A percentile compares a stretch with the other conserved stretches of the same genome.
phyloP scores from a whole-genome alignment of 495 filamentous ascomycete genomes.

The Xylaria nigripes region DNA sequence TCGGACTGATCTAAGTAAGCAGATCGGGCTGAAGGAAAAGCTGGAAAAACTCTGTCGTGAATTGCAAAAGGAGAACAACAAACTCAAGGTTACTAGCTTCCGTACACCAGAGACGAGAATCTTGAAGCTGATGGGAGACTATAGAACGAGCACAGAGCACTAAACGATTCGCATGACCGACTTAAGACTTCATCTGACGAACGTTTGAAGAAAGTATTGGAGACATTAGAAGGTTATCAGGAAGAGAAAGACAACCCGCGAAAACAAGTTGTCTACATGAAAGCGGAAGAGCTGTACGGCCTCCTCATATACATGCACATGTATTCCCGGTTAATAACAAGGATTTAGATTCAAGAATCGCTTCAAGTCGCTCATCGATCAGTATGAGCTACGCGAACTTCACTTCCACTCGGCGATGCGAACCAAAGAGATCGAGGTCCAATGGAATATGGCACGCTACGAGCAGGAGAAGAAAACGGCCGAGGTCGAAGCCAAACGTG shows the following conservation, averaged over 20 bases:
- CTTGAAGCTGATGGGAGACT: conserved; percentile 24
- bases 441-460: conserved; percentile 74
- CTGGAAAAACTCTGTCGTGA: conserved; percentile 91
- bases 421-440: conserved; percentile 93
- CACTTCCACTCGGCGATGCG: conserved; percentile 85
- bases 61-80: conserved; percentile 91
- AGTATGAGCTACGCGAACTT: conserved; percentile 88
- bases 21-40: conserved; percentile 81
- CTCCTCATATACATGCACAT: not conserved
- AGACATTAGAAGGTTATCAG: conserved; percentile 69
- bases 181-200: conserved; percentile 79
- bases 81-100: conserved; percentile 65
- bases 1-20: conserved; percentile 79
- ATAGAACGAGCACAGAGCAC: conserved; percentile 83
- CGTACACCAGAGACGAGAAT: not conserved
- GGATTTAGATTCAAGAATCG: conserved; percentile 67
- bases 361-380: conserved; percentile 88
- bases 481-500: conserved; percentile 68
- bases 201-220: conserved; percentile 50
- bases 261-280: conserved; percentile 65
- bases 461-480: conserved; percentile 83
- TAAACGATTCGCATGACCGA: conserved; percentile 73
- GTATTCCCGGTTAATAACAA: conserved; percentile 19
- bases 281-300: conserved; percentile 77
- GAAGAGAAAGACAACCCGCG: conserved; percentile 70